Evolutionary conservation across 1,284 basidiomycete genomes (phyloP).

Genomic region (Cutaneotrichosporon cyanovorans): DNA sequence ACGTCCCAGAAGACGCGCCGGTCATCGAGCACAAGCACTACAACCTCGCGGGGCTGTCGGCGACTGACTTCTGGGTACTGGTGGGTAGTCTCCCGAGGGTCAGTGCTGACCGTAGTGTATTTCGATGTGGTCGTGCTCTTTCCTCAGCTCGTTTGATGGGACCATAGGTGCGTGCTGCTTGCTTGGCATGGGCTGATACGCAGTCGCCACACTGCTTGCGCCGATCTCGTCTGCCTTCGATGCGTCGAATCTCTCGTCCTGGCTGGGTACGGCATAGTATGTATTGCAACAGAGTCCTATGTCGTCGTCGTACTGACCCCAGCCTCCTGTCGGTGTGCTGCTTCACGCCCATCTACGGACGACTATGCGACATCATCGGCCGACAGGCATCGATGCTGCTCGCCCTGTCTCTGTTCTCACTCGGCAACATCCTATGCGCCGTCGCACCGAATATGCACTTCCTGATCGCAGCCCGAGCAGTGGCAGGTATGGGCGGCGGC

Average conservation of each 20-base stretch:
- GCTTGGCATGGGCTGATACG: background rate
- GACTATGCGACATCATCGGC: conserved; percentile 78
- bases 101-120: conserved; percentile 16
- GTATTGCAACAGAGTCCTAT: conserved; percentile 5
- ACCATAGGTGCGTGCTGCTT: conserved; percentile 21
- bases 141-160: conserved; percentile 75
- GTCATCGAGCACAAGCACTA: conserved; percentile 21
- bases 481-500: conserved; percentile 86
- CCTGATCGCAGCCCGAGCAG: conserved; percentile 68
- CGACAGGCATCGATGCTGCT: conserved; percentile 65
- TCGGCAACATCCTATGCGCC: conserved; percentile 73
- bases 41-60: conserved; percentile 34
- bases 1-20: conserved; percentile 10
- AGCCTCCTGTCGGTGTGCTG: conserved; percentile 72
- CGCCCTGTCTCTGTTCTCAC: conserved; percentile 69
- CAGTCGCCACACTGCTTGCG: conserved; percentile 54
- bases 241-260: conserved; percentile 57
- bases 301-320: background rate
- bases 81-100: background rate
- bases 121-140: conserved; percentile 40
- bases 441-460: conserved; percentile 72
- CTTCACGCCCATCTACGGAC: conserved; percentile 82
- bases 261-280: conserved; percentile 66
- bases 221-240: conserved; percentile 42
- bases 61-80: conserved; percentile 27